A percentile compares a stretch with the other conserved stretches of the same genome.
Conservation (phyloP, 2,329 filamentous ascomycete species). For the Ophiocordyceps polyrhachis-furcata region DNA sequence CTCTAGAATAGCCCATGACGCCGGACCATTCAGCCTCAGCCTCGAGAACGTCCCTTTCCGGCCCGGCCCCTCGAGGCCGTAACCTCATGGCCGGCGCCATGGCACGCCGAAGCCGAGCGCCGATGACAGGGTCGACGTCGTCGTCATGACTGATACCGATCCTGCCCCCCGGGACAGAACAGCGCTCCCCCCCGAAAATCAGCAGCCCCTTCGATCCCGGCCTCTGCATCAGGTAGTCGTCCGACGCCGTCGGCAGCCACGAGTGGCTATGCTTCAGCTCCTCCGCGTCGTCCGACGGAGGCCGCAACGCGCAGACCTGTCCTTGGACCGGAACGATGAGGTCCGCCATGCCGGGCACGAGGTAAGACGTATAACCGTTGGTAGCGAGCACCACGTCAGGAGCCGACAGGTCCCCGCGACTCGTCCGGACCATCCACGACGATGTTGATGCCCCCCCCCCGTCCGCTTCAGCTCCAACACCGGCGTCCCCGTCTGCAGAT, state of each 20-base stretch:
- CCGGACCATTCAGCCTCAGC: conserved; percentile 55
- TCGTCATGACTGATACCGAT: conserved; percentile 41
- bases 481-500: conserved; percentile 58
- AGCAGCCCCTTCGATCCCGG: conserved; percentile 16
- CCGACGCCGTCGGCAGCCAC: conserved; percentile 35
- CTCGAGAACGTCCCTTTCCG: conserved; percentile 24
- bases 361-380: conserved; percentile 65
- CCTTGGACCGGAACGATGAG: conserved; percentile 63
- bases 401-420: conserved; percentile 46
- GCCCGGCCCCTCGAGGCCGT: conserved; percentile 8
- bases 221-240: conserved; percentile 58
- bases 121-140: conserved; percentile 34
- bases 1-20: conserved; percentile 59
- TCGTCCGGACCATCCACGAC: conserved; percentile 45
- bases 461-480: conserved; percentile 29
- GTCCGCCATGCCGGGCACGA: conserved; percentile 49
- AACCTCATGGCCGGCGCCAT: conserved; percentile 24
- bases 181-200: conserved; percentile 53
- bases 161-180: conserved; percentile 25
- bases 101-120: conserved; percentile 32
- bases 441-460: conserved; percentile 21
- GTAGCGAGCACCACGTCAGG: conserved; percentile 55
- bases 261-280: conserved; percentile 41
- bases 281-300: conserved; percentile 22
- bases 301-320: conserved; percentile 48